These are phyloP conservation scores for Knufia petricola DNA, from an alignment of 2,329 filamentous ascomycete genomes.

Conservation along the genomic window DNA sequence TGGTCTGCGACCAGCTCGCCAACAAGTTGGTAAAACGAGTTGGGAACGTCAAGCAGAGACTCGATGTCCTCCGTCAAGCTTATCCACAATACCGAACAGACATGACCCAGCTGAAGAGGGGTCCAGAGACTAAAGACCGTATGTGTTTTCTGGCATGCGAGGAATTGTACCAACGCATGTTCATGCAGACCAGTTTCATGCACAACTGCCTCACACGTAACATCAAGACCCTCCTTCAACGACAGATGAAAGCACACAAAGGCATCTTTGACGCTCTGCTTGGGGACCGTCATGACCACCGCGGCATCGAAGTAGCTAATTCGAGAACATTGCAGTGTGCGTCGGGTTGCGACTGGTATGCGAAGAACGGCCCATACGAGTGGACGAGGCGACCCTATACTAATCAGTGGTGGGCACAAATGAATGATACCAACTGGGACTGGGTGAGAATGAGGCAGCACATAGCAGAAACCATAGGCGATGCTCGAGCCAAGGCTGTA, in stretches of 20 bases:
- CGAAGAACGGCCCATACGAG: conserved; percentile 3
- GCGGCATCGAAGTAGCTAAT: conserved; percentile 1
- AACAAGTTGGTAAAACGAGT: neutral
- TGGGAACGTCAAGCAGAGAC: neutral
- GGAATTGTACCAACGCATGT: neutral
- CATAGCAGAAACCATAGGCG: neutral
- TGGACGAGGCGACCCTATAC: conserved; percentile 4
- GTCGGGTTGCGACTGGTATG: conserved; percentile 4
- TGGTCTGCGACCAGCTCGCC: neutral
- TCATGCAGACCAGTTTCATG: conserved; percentile 1
- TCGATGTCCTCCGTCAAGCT: neutral
- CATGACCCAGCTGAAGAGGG: too few species aligned
- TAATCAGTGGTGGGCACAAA: conserved; percentile 2
- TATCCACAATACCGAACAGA: neutral
- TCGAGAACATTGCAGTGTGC: neutral
- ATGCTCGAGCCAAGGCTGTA: neutral
- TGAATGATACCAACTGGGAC: conserved; percentile 7
- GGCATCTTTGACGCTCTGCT: neutral
- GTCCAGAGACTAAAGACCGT: neutral
- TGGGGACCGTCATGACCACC: conserved; percentile 3
- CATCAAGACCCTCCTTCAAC: neutral
- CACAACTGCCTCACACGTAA: neutral
- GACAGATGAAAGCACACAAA: neutral
- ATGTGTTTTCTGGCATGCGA: neutral
- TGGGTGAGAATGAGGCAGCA: conserved; percentile 6